Percentiles rank a stretch among this genome's conserved stretches.
phyloP scores from a whole-genome alignment of 202 grass and related monocot genomes.

The Zizania palustris region DNA sequence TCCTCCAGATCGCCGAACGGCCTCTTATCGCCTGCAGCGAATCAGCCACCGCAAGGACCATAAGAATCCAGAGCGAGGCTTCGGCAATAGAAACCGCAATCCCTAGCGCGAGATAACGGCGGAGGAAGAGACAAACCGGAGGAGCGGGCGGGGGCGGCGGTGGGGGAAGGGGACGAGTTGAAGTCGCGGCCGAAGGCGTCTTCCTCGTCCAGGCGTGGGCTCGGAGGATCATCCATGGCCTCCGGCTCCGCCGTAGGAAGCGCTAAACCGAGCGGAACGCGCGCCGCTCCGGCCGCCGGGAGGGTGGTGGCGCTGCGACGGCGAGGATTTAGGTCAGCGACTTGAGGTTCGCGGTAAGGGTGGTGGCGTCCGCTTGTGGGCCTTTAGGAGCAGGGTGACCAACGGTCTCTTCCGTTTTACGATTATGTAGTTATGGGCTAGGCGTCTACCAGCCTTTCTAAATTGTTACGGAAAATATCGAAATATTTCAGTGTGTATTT shows the following conservation, averaged over 20 bases:
- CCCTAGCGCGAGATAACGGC: background rate
- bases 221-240: conserved; percentile 25
- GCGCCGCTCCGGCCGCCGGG: background rate
- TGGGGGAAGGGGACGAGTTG: conserved; percentile 38
- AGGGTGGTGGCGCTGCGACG: background rate
- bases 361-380: background rate
- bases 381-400: no score
- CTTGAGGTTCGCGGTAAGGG: background rate
- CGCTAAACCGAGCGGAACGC: background rate
- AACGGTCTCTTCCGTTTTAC: no score
- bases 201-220: conserved; percentile 35
- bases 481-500: no score
- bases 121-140: conserved; percentile 11
- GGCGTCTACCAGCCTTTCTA: no score
- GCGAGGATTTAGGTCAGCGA: conserved; percentile 5
- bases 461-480: no score
- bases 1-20: conserved; percentile 78
- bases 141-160: conserved; percentile 27
- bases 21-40: conserved; percentile 63
- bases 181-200: conserved; percentile 39
- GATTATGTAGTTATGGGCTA: no score
- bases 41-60: conserved; percentile 11
- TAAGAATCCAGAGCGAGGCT: background rate
- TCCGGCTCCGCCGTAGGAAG: background rate
- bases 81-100: background rate